phyloP scores from a whole-genome alignment of 2,329 filamentous ascomycete genomes.

The Colletotrichum eleusines region DNA sequence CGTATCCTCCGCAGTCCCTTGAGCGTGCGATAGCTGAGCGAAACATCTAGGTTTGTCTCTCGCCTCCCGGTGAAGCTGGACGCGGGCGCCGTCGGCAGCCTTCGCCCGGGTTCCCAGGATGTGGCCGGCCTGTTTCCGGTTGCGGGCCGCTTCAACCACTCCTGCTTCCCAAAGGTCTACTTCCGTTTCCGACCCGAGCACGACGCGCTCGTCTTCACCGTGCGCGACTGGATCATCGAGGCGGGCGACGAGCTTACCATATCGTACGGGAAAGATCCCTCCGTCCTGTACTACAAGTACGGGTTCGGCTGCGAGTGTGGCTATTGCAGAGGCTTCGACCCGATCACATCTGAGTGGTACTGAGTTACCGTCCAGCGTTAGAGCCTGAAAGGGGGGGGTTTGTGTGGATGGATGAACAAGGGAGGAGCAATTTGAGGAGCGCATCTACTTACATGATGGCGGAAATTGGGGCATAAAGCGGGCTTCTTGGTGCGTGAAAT shows the following conservation, averaged over 20 bases:
- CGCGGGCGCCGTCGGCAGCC: not conserved
- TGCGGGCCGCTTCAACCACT: constrained; percentile 70
- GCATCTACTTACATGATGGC: not conserved
- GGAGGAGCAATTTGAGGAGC: not conserved
- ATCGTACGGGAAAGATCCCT: constrained; percentile 57
- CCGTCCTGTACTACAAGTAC: constrained; percentile 57
- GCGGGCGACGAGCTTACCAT: constrained; percentile 65
- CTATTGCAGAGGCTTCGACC: constrained; percentile 51
- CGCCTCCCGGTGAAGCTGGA: constrained; percentile 1
- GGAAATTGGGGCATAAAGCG: not conserved
- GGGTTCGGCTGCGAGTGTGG: constrained; percentile 67
- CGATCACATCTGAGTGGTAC: constrained; percentile 11
- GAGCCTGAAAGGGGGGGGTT: not conserved
- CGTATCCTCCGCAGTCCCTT: constrained; percentile 42
- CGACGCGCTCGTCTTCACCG: constrained; percentile 56
- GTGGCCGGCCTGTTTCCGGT: constrained; percentile 60
- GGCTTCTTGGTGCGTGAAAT: not conserved
- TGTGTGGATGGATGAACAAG: not conserved
- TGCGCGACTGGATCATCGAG: constrained; percentile 50
- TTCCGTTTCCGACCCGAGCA: constrained; percentile 56
- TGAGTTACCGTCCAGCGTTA: not conserved
- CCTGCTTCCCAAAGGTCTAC: constrained; percentile 58
- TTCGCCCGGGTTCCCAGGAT: not conserved
- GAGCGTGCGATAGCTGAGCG: not conserved
- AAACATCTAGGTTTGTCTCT: constrained; percentile 48